phyloP scores from a whole-genome alignment of 2,329 filamentous ascomycete species.

The Didymella pinodella region DNA sequence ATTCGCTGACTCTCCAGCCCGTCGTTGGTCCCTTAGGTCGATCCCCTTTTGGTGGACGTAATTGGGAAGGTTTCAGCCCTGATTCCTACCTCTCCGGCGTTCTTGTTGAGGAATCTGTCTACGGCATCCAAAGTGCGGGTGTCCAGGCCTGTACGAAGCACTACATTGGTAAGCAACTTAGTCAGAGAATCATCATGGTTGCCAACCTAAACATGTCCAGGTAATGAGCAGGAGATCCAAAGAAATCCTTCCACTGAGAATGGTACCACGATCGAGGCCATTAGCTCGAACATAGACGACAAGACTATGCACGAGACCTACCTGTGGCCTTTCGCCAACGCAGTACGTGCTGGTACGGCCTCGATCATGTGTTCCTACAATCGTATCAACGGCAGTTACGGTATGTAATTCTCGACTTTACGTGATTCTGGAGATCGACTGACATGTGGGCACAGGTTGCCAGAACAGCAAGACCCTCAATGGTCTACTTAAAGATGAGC shows the following conservation, averaged over 20 bases:
- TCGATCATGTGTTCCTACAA: constrained; percentile 67
- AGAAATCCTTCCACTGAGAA: constrained; percentile 60
- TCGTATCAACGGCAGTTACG: constrained; percentile 38
- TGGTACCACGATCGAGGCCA: constrained; percentile 51
- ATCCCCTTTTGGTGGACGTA: constrained; percentile 53
- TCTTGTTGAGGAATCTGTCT: constrained; percentile 50
- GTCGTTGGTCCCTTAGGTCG: constrained; percentile 53
- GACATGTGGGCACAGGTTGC: constrained; percentile 27
- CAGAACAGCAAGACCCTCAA: constrained; percentile 55
- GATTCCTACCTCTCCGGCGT: constrained; percentile 59
- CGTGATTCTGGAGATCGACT: neutral
- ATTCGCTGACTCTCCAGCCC: constrained; percentile 50
- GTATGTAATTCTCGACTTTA: neutral
- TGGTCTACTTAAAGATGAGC: constrained; percentile 60
- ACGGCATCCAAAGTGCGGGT: constrained; percentile 13
- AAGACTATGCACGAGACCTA: constrained; percentile 71
- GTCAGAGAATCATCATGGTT: neutral
- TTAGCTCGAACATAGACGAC: constrained; percentile 62
- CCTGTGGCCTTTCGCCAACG: constrained; percentile 71
- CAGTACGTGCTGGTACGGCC: constrained; percentile 63
- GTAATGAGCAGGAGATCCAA: constrained; percentile 72
- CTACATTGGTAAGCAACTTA: constrained; percentile 37
- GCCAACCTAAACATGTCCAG: constrained; percentile 57
- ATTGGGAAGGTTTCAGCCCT: constrained; percentile 59
- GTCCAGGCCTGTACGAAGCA: constrained; percentile 57